These are phyloP conservation scores for Gynochthodes officinalis DNA, from an alignment of 257 asterid genomes.

Conservation along the genomic window DNA sequence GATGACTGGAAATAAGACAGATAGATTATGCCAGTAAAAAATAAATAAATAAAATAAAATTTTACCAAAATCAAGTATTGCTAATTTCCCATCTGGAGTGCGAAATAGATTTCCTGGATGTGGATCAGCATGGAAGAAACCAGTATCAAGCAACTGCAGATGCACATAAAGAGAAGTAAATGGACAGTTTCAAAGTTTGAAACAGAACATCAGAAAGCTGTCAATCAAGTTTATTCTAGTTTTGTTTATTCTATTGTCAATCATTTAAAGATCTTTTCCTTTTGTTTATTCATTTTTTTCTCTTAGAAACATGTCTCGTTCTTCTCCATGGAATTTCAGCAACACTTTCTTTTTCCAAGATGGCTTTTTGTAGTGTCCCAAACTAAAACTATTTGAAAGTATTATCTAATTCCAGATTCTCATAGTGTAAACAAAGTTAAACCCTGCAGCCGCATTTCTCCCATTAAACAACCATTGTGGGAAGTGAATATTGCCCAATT, in stretches of 20 bases:
- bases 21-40: conserved; percentile 1
- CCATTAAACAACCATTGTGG: background rate
- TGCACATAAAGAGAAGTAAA: conserved; percentile 26
- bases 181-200: conserved; percentile 10
- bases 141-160: conserved; percentile 95
- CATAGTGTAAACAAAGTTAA: too few relatives aligned
- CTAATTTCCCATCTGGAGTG: conserved; percentile 96
- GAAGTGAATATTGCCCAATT: background rate
- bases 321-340: too few relatives aligned
- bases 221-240: background rate
- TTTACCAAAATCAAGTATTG: conserved; percentile 93
- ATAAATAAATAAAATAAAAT: background rate
- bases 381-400: too few relatives aligned
- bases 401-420: too few relatives aligned
- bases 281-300: too few relatives aligned
- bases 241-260: background rate
- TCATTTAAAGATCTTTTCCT: too few relatives aligned
- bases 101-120: conserved; percentile 98
- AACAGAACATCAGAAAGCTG: background rate
- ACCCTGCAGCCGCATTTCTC: background rate
- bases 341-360: too few relatives aligned
- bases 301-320: too few relatives aligned
- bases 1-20: background rate
- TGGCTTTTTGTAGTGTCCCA: too few relatives aligned
- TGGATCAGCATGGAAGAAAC: conserved; percentile 99